A percentile compares a stretch with the other conserved stretches of the same genome.
Evolutionary conservation across 345 rosid genomes (phyloP).

Genomic region (Adansonia digitata): DNA sequence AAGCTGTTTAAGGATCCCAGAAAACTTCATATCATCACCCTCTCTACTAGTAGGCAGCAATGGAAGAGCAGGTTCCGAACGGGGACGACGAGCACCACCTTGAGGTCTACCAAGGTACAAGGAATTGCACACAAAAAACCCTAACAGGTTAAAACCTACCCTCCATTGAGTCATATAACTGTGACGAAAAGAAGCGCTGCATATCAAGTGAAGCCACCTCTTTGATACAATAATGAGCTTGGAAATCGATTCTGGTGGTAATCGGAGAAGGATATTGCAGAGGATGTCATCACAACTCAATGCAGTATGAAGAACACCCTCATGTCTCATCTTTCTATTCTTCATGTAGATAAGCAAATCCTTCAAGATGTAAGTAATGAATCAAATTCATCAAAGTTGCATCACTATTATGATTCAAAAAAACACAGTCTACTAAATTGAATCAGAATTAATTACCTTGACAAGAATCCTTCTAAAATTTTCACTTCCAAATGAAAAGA

Average conservation of each 20-base stretch:
- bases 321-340: conserved; percentile 4
- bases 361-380: not conserved
- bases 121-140: conserved; percentile 49
- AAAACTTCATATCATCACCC: conserved; percentile 50
- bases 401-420: not conserved
- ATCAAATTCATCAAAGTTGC: not conserved
- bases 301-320: conserved; percentile 27
- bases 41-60: conserved; percentile 47
- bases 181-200: conserved; percentile 40
- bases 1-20: conserved; percentile 39
- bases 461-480: not conserved
- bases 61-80: conserved; percentile 46
- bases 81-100: conserved; percentile 36
- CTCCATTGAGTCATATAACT: conserved; percentile 41
- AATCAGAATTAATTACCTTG: not conserved
- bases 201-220: conserved; percentile 52
- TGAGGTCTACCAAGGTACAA: conserved; percentile 43
- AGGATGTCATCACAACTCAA: conserved; percentile 44
- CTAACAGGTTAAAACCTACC: conserved; percentile 39
- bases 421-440: not conserved
- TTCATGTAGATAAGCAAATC: conserved; percentile 13
- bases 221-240: conserved; percentile 45
- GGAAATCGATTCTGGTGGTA: conserved; percentile 46
- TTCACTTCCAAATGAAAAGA: not conserved
- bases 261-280: conserved; percentile 39